Evolutionary conservation across 1,284 basidiomycete species (phyloP).

Genomic region (Sanghuangporus sanghuang): DNA sequence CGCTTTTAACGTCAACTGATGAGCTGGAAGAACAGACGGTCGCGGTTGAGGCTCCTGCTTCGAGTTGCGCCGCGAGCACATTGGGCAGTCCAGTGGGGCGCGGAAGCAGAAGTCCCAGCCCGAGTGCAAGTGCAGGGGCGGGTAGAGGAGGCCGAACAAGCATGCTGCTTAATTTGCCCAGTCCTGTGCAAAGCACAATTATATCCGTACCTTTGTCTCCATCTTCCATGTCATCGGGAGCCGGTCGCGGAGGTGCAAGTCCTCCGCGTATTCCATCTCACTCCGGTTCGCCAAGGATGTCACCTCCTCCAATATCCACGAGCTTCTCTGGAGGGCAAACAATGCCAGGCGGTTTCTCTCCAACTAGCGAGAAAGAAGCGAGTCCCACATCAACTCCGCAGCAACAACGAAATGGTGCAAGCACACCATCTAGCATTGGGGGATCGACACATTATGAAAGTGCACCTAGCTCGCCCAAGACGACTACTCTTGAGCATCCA

Average conservation of each 20-base stretch:
- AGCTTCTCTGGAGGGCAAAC: slow-evolving; percentile 5
- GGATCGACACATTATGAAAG: slow-evolving; percentile 19
- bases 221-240: slow-evolving; percentile 1
- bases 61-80: slow-evolving; percentile 1
- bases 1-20: slow-evolving; percentile 50
- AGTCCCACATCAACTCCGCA: background rate
- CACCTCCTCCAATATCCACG: slow-evolving; percentile 9
- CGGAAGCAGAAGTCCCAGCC: slow-evolving; percentile 48
- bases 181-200: slow-evolving; percentile 15
- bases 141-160: slow-evolving; percentile 32
- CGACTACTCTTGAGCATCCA: slow-evolving; percentile 24
- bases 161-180: slow-evolving; percentile 41
- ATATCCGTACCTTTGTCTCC: slow-evolving; percentile 9
- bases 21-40: slow-evolving; percentile 51
- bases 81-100: slow-evolving; percentile 12
- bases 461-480: slow-evolving; percentile 19
- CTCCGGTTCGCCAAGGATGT: slow-evolving; percentile 1
- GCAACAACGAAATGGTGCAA: slow-evolving; percentile 1
- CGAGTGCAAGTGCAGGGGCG: slow-evolving; percentile 32
- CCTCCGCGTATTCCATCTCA: background rate
- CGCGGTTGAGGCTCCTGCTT: slow-evolving; percentile 13
- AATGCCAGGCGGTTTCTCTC: slow-evolving; percentile 6
- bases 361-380: background rate
- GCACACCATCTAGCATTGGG: slow-evolving; percentile 21
- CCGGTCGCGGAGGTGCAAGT: slow-evolving; percentile 5